phyloP scores from a whole-genome alignment of 2,329 filamentous ascomycete genomes.

The Hypoxylon sp. region DNA sequence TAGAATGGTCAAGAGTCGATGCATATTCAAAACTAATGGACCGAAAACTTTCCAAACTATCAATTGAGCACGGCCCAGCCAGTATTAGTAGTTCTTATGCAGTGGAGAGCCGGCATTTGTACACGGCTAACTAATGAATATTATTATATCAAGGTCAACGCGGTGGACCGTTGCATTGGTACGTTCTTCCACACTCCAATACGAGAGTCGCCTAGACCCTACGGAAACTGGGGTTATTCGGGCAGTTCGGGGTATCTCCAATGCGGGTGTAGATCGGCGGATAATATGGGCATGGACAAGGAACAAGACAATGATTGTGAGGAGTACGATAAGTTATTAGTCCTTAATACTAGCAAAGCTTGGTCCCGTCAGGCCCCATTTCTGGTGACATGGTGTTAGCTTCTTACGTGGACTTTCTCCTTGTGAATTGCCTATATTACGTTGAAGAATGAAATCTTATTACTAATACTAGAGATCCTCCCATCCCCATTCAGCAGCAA shows the following conservation, averaged over 20 bases:
- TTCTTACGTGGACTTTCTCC: too few species aligned
- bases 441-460: too few species aligned
- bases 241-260: constrained; percentile 17
- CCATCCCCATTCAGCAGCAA: too few species aligned
- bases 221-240: constrained; percentile 17
- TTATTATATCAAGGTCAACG: constrained; percentile 3
- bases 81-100: constrained; percentile 4
- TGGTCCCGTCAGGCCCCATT: too few species aligned
- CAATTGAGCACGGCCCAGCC: neutral
- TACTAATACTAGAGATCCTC: too few species aligned
- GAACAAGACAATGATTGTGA: too few species aligned
- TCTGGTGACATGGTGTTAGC: too few species aligned
- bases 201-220: neutral
- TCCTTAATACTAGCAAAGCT: too few species aligned
- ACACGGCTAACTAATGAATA: neutral
- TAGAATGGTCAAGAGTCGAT: constrained; percentile 14
- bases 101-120: constrained; percentile 8
- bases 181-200: constrained; percentile 9
- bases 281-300: too few species aligned
- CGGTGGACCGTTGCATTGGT: constrained; percentile 27
- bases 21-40: constrained; percentile 33
- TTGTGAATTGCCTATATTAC: too few species aligned
- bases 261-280: constrained; percentile 23
- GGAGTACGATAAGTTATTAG: too few species aligned
- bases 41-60: constrained; percentile 1